Conservation (phyloP, 495 filamentous ascomycete species). For the Penicillium robsamsonii region DNA sequence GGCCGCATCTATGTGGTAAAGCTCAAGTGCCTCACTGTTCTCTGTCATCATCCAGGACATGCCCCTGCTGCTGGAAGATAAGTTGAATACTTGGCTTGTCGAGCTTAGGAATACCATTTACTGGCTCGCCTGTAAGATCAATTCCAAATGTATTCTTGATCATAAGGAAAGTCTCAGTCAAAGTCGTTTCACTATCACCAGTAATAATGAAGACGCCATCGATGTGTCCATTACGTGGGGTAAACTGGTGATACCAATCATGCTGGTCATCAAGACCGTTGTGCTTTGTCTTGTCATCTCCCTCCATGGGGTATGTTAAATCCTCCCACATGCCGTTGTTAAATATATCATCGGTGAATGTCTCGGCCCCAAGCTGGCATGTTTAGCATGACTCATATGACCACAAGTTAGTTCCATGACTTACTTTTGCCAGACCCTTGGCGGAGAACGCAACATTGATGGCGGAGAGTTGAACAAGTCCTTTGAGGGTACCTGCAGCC, state of each 20-base stretch:
- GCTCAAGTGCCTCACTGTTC: background rate
- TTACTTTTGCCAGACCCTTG: background rate
- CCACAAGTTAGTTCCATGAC: no score
- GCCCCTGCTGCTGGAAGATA: background rate
- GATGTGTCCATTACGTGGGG: background rate
- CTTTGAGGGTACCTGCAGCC: background rate
- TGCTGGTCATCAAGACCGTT: constrained; percentile 5
- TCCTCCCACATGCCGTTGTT: constrained; percentile 1
- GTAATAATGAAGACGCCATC: constrained; percentile 1
- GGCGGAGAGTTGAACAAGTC: background rate
- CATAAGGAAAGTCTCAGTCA: background rate
- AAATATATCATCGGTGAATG: constrained; percentile 2
- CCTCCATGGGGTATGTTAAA: background rate
- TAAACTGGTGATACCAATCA: constrained; percentile 3
- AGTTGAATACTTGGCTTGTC: background rate
- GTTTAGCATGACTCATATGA: background rate
- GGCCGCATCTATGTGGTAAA: no score
- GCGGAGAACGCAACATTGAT: constrained; percentile 8
- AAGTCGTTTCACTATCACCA: background rate
- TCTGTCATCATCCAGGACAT: background rate
- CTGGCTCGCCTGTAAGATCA: no score
- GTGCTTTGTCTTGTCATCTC: background rate
- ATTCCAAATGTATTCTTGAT: no score
- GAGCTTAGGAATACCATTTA: no score
- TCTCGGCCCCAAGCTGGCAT: background rate